phyloP scores from a whole-genome alignment of 73 alveolate genomes.

The Symbiodinium natans region DNA sequence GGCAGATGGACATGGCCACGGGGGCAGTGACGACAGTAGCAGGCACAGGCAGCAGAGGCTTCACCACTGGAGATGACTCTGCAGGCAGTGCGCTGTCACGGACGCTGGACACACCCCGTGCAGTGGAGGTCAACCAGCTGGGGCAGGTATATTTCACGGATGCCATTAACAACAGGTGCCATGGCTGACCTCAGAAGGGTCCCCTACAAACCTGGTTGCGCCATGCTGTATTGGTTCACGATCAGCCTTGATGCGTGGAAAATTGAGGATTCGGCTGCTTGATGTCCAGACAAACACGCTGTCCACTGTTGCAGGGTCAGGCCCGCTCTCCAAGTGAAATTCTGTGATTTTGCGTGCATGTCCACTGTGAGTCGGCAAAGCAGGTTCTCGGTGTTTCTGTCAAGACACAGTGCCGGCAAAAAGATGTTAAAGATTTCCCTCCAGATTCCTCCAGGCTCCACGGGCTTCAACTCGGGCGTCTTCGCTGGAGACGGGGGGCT shows the following conservation, averaged over 20 bases:
- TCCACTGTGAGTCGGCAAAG: not conserved
- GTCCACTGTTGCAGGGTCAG: constrained; percentile 12
- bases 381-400: not conserved
- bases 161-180: not conserved
- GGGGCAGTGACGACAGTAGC: constrained; percentile 1
- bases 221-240: too few relatives aligned
- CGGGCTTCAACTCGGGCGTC: constrained; percentile 8
- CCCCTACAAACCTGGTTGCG: too few relatives aligned
- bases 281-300: constrained; percentile 3
- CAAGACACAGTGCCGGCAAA: not conserved
- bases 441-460: not conserved
- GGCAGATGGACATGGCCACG: constrained; percentile 1
- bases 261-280: not conserved
- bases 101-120: not conserved
- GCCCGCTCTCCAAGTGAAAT: too few relatives aligned
- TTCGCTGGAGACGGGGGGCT: not conserved
- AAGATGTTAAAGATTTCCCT: not conserved
- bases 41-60: constrained; percentile 14
- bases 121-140: constrained; percentile 4
- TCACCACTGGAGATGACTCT: constrained; percentile 2
- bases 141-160: not conserved
- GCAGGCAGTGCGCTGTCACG: not conserved
- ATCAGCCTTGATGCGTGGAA: too few relatives aligned
- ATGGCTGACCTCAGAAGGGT: too few relatives aligned
- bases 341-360: too few relatives aligned